These are phyloP conservation scores for Phytopythium vexans DNA, from an alignment of 352 stramenopile genomes.

Conservation along the genomic window DNA sequence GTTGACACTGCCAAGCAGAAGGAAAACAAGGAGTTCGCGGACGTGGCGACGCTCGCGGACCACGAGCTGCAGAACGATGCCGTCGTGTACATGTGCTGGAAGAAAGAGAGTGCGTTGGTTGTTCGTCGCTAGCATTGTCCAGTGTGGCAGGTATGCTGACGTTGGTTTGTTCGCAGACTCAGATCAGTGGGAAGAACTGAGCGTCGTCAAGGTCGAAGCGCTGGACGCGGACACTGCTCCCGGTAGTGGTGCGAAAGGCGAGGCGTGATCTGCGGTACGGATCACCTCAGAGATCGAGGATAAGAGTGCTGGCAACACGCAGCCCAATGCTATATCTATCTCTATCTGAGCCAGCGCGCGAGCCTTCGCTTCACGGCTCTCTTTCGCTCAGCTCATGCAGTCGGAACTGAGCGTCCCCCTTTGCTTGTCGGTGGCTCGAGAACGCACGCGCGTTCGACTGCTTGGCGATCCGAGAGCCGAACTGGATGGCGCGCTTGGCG, in stretches of 20 bases:
- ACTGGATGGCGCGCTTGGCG: slow-evolving; percentile 95
- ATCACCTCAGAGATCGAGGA: neutral
- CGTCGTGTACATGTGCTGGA: slow-evolving; percentile 85
- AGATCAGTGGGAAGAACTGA: slow-evolving; percentile 78
- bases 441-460: slow-evolving; percentile 57
- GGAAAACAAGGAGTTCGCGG: slow-evolving; percentile 71
- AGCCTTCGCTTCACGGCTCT: neutral
- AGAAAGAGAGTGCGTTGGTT: slow-evolving; percentile 74
- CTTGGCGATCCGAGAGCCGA: slow-evolving; percentile 91
- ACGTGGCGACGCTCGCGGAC: slow-evolving; percentile 76
- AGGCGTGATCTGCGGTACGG: slow-evolving; percentile 4
- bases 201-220: slow-evolving; percentile 59
- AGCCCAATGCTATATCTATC: neutral
- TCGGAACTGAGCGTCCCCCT: slow-evolving; percentile 36
- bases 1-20: slow-evolving; percentile 31
- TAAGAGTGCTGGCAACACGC: neutral
- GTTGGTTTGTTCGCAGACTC: slow-evolving; percentile 35
- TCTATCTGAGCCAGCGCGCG: neutral
- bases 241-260: slow-evolving; percentile 8
- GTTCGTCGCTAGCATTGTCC: neutral
- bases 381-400: neutral
- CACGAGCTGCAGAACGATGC: slow-evolving; percentile 83
- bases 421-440: slow-evolving; percentile 49
- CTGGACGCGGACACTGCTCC: slow-evolving; percentile 13
- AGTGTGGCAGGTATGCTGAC: neutral